phyloP scores from a whole-genome alignment of 192 early-diverging fungal genomes.

The Geosiphon pyriformis region DNA sequence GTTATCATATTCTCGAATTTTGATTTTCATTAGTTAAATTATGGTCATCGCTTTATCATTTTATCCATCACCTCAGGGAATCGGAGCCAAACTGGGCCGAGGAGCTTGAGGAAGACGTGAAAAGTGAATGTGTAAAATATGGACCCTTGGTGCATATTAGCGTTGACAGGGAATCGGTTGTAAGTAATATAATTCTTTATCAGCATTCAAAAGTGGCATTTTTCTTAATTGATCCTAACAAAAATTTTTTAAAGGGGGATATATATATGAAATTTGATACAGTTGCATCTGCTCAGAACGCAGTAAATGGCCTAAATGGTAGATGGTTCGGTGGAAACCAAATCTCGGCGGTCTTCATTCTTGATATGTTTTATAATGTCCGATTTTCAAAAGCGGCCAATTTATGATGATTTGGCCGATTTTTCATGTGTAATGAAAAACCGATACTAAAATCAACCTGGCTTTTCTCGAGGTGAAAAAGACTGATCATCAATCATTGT shows the following conservation, averaged over 20 bases:
- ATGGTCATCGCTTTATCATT: conserved; percentile 3
- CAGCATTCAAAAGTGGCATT: neutral
- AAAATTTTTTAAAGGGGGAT: conserved; percentile 52
- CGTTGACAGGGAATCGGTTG: conserved; percentile 59
- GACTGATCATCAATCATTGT: conserved; percentile 7
- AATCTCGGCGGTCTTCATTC: conserved; percentile 56
- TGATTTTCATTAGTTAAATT: conserved; percentile 10
- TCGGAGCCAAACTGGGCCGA: conserved; percentile 76
- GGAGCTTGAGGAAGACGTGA: conserved; percentile 82
- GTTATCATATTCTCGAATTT: conserved; percentile 25
- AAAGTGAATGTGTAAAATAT: conserved; percentile 73
- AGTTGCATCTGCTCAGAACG: conserved; percentile 55
- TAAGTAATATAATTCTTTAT: conserved; percentile 32
- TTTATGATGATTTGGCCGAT: conserved; percentile 29
- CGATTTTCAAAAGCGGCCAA: conserved; percentile 57
- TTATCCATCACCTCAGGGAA: conserved; percentile 52
- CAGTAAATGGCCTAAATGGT: conserved; percentile 68
- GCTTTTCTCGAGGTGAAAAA: neutral
- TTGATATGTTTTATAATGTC: conserved; percentile 60
- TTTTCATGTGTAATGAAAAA: too few relatives aligned
- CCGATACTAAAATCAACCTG: neutral
- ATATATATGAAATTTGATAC: conserved; percentile 82
- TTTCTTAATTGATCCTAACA: neutral
- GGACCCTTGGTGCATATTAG: conserved; percentile 71
- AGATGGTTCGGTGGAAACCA: conserved; percentile 90